Percentiles rank a stretch among this genome's conserved stretches.
phyloP scores from a whole-genome alignment of 108 stramenopile species.

The Skeletonema marinoi region DNA sequence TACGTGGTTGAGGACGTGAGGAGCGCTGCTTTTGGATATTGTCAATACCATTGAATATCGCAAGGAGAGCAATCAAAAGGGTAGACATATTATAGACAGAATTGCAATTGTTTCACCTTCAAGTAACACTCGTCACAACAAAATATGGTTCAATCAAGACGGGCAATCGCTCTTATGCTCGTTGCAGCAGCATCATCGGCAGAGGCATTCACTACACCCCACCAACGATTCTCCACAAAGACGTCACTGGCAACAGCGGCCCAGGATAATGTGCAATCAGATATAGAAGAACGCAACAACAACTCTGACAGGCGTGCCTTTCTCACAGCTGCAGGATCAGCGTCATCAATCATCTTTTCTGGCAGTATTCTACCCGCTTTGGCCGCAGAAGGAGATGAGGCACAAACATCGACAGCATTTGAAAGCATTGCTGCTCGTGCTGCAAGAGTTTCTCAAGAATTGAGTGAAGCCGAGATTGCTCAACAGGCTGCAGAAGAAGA shows the following conservation, averaged over 20 bases:
- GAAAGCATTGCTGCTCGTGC: slow-evolving; percentile 77
- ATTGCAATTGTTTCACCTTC: too few species aligned
- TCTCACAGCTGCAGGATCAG: slow-evolving; percentile 16
- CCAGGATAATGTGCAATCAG: background rate
- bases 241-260: background rate
- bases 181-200: slow-evolving; percentile 5
- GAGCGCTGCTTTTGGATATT: too few species aligned
- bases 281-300: slow-evolving; percentile 10
- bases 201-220: slow-evolving; percentile 20
- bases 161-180: slow-evolving; percentile 37
- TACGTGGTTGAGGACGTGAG: too few species aligned
- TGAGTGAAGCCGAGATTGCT: slow-evolving; percentile 34
- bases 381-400: slow-evolving; percentile 2
- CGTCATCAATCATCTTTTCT: slow-evolving; percentile 10
- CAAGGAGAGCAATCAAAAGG: too few species aligned
- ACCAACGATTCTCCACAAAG: background rate
- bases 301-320: slow-evolving; percentile 27
- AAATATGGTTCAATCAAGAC: background rate
- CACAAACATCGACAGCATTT: slow-evolving; percentile 41
- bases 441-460: slow-evolving; percentile 50
- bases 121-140: background rate
- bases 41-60: too few species aligned
- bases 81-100: too few species aligned
- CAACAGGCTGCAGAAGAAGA: slow-evolving; percentile 11
- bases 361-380: slow-evolving; percentile 4